These are phyloP conservation scores for Ilyonectria sp. DNA, from an alignment of 2,329 filamentous ascomycete species.

Conservation along the genomic window DNA sequence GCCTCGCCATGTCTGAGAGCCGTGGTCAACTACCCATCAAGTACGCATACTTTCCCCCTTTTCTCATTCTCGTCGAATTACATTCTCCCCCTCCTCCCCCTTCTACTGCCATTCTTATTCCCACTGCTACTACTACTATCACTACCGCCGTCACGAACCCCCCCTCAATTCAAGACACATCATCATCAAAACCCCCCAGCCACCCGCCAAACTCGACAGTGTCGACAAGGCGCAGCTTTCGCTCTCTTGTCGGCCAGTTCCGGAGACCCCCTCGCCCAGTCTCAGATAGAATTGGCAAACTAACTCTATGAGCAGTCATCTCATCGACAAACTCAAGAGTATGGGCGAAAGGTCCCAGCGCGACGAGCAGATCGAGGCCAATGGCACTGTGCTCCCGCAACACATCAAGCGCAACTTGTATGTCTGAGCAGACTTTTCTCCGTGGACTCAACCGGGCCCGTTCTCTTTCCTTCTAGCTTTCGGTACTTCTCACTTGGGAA, in stretches of 20 bases:
- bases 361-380: constrained; percentile 50
- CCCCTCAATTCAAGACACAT: not conserved
- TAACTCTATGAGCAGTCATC: constrained; percentile 60
- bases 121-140: constrained; percentile 5
- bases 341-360: constrained; percentile 58
- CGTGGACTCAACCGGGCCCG: not conserved
- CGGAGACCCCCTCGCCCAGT: constrained; percentile 47
- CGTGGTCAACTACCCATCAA: constrained; percentile 69
- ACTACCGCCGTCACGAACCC: constrained; percentile 11
- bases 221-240: constrained; percentile 43
- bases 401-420: constrained; percentile 62
- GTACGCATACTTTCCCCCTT: constrained; percentile 62
- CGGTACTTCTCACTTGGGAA: constrained; percentile 11
- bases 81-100: constrained; percentile 27
- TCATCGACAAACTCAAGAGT: constrained; percentile 69
- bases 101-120: constrained; percentile 23
- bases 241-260: constrained; percentile 45
- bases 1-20: constrained; percentile 71
- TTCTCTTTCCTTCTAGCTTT: constrained; percentile 13
- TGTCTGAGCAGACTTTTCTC: constrained; percentile 24
- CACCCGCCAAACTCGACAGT: constrained; percentile 34
- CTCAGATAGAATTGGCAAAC: constrained; percentile 48
- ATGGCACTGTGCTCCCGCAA: constrained; percentile 55
- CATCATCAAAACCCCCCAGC: constrained; percentile 13
- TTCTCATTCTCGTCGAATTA: constrained; percentile 52